Conservation (phyloP, 2,329 filamentous ascomycete genomes). For the Pseudocercospora musae region DNA sequence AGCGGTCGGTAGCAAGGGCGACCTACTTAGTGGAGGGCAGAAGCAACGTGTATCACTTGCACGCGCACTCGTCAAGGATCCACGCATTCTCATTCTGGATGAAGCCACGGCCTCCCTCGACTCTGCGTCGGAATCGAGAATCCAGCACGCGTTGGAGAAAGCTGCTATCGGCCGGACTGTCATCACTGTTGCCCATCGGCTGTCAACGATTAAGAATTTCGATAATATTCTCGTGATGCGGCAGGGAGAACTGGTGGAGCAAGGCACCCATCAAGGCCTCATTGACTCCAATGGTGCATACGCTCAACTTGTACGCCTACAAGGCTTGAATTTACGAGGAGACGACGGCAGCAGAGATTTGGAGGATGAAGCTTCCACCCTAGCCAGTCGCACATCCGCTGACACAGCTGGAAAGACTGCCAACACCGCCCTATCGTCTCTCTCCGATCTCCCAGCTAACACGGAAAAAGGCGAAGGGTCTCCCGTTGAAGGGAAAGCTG, state of each 20-base stretch:
- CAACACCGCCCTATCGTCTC: background rate
- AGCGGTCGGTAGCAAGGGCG: slow-evolving; percentile 43
- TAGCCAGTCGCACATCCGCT: background rate
- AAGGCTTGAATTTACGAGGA: background rate
- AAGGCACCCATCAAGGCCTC: slow-evolving; percentile 36
- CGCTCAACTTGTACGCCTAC: slow-evolving; percentile 45
- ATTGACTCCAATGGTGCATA: slow-evolving; percentile 37
- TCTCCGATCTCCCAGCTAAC: no score
- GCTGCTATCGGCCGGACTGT: slow-evolving; percentile 38
- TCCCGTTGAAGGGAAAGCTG: no score
- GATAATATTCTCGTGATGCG: slow-evolving; percentile 45
- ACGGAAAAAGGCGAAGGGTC: no score
- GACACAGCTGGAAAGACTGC: background rate
- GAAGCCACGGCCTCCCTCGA: slow-evolving; percentile 42
- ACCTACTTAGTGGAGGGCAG: slow-evolving; percentile 40
- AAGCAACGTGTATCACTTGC: slow-evolving; percentile 45
- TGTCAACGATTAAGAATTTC: slow-evolving; percentile 41
- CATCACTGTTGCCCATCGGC: slow-evolving; percentile 42
- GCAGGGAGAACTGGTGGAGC: slow-evolving; percentile 38
- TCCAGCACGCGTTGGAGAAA: slow-evolving; percentile 40
- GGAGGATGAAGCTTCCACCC: background rate
- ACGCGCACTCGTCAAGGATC: slow-evolving; percentile 41
- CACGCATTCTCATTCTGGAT: slow-evolving; percentile 41
- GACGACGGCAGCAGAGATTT: background rate
- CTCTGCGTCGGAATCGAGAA: slow-evolving; percentile 25